phyloP scores from a whole-genome alignment of 495 filamentous ascomycete genomes.

The Penicillium roqueforti region DNA sequence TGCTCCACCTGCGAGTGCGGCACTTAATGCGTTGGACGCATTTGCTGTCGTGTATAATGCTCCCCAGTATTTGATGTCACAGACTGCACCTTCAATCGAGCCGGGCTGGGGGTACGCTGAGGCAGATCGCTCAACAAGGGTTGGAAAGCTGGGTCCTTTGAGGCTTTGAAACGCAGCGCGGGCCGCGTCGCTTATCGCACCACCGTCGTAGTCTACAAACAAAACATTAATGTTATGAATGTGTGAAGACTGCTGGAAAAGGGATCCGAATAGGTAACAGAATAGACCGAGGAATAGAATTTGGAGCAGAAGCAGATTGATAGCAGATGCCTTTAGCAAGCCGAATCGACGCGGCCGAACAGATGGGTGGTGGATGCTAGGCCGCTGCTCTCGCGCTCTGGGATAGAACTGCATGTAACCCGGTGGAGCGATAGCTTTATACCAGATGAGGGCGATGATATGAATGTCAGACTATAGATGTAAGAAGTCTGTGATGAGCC shows the following conservation, averaged over 20 bases:
- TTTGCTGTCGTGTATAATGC: conserved; percentile 36
- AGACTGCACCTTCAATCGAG: conserved; percentile 33
- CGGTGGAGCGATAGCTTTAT: background rate
- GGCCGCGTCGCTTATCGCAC: conserved; percentile 40
- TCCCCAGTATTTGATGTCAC: conserved; percentile 46
- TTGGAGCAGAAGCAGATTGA: conserved; percentile 24
- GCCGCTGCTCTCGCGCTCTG: conserved; percentile 18
- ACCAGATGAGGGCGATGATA: background rate
- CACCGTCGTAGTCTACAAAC: conserved; percentile 51
- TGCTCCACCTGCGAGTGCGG: conserved; percentile 30
- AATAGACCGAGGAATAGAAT: conserved; percentile 44
- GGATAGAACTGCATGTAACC: conserved; percentile 21
- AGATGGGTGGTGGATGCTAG: conserved; percentile 22
- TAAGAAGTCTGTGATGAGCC: background rate
- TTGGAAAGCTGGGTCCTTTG: conserved; percentile 34
- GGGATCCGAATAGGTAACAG: conserved; percentile 44
- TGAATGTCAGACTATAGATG: background rate
- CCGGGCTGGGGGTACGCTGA: conserved; percentile 22
- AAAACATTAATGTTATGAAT: conserved; percentile 42
- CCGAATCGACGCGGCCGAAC: conserved; percentile 21
- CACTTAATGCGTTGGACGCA: conserved; percentile 34
- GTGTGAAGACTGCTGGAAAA: conserved; percentile 38
- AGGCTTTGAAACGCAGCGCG: conserved; percentile 39
- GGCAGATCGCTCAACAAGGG: conserved; percentile 31
- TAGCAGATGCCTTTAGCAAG: conserved; percentile 15